phyloP scores from a whole-genome alignment of 2,329 filamentous ascomycete genomes.

The Myriosclerotinia curreyana region DNA sequence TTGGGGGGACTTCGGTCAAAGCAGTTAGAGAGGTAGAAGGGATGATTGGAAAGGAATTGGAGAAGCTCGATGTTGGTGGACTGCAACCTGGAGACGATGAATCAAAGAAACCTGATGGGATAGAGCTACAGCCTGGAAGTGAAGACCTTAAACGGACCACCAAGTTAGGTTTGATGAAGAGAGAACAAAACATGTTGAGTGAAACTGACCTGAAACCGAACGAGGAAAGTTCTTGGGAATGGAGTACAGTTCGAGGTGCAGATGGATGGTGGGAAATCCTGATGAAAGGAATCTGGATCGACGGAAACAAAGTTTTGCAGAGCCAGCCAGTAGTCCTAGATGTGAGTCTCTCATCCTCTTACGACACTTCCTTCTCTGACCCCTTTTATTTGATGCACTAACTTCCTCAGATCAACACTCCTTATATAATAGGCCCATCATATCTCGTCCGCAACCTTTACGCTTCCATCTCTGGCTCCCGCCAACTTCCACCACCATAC shows the following conservation, averaged over 20 bases:
- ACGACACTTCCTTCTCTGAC: neutral
- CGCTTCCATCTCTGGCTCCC: conserved; percentile 28
- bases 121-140: neutral
- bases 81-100: neutral
- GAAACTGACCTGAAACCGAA: neutral
- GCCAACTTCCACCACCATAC: conserved; percentile 26
- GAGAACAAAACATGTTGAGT: neutral
- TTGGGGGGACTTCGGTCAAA: conserved; percentile 27
- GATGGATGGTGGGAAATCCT: conserved; percentile 33
- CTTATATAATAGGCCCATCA: conserved; percentile 31
- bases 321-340: conserved; percentile 31
- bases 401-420: conserved; percentile 29
- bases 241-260: conserved; percentile 30
- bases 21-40: conserved; percentile 22
- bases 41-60: conserved; percentile 8
- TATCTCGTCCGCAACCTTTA: conserved; percentile 28
- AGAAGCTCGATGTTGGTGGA: neutral
- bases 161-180: conserved; percentile 22
- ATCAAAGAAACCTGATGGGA: neutral
- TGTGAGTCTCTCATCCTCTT: conserved; percentile 9
- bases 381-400: neutral
- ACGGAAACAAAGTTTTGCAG: conserved; percentile 26
- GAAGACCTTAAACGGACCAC: conserved; percentile 6
- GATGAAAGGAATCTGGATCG: conserved; percentile 29
- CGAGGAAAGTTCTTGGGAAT: conserved; percentile 27